phyloP scores from a whole-genome alignment of 2,329 filamentous ascomycete genomes.

The Zymoseptoria passerinii region DNA sequence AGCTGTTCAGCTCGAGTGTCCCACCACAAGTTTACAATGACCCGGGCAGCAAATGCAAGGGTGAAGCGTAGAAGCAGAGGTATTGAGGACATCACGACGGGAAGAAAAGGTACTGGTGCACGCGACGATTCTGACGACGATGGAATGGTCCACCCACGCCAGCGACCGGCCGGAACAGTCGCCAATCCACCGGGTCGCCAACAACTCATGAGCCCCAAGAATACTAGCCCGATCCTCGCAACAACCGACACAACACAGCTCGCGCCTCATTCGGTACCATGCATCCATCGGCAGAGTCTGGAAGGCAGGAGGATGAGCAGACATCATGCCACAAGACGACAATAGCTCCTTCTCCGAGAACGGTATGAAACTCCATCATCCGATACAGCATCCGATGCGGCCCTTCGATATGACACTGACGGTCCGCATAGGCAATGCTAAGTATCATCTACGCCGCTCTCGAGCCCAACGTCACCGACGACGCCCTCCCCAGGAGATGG shows the following conservation, averaged over 20 bases:
- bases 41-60: conserved; percentile 64
- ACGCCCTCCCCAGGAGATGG: too few relatives aligned
- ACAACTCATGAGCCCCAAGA: conserved; percentile 34
- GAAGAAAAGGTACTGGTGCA: conserved; percentile 45
- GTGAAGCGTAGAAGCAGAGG: conserved; percentile 82
- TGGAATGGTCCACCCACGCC: conserved; percentile 39
- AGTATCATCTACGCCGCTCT: too few relatives aligned
- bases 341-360: too few relatives aligned
- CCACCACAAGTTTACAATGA: conserved; percentile 67
- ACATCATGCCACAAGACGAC: too few relatives aligned
- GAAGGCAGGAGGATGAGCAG: conserved; percentile 33
- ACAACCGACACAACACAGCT: conserved; percentile 26
- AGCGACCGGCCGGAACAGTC: conserved; percentile 20
- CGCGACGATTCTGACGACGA: conserved; percentile 48
- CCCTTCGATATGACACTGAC: too few relatives aligned
- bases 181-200: conserved; percentile 25
- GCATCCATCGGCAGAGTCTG: conserved; percentile 33
- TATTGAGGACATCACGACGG: conserved; percentile 59
- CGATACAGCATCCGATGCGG: too few relatives aligned
- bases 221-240: conserved; percentile 23
- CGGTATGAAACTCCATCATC: too few relatives aligned
- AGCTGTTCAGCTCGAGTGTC: conserved; percentile 72
- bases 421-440: too few relatives aligned
- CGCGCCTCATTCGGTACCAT: conserved; percentile 32
- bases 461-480: too few relatives aligned